Base-by-base conservation (phyloP, 768 basidiomycete species). In the Mycena pura region DNA sequence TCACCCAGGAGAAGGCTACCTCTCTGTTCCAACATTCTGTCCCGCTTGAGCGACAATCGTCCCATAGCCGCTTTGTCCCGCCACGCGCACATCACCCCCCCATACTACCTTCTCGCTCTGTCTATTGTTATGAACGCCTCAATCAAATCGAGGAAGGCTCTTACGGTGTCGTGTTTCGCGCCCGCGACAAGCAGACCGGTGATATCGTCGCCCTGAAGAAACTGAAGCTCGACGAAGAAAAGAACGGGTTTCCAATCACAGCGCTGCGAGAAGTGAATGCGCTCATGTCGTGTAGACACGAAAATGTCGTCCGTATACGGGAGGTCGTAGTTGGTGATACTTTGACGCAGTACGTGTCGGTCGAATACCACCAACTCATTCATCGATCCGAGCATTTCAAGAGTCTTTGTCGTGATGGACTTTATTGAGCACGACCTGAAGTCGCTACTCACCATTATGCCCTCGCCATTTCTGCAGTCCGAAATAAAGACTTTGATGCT, bases 361-460 rank as follows among this genome's bases (percentile, higher is more conserved):
- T 55, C 63, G 70, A 66, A 44, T 50, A 51, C 27, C 45, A 73
- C 76, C 72, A 72, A 75, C 69, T 63, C 55, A 28, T 45, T 62
- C 57, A 67, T 64, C 66, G 64, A 61, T 60, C 36, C 29, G 63
- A 41, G 17, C 4, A 24, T 48, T 60, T 53, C 64, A 77, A 98
- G 97, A 80, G 94, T 99, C 41, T 99, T 96, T 75, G 96, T 99
- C 65, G 97, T 99, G 32, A 97, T 97, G 96, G 95, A 97, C 74
- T 99, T 99, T 72, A 96, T 99, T 72, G 97, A 99, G 76, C 97
- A 99, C 75, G 97, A 99, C 74, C 89, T 99, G 73, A 99, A 99
- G 77, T 91, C 96, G 6, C 85, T 99, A 50, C 84, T 99, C 57
- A 92, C 91, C 24, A 79, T 93, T 62, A 99, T 99, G 97, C 95